These are phyloP conservation scores for Ceratocystis smalleyi DNA, from an alignment of 2,329 filamentous ascomycete genomes.

Conservation along the genomic window DNA sequence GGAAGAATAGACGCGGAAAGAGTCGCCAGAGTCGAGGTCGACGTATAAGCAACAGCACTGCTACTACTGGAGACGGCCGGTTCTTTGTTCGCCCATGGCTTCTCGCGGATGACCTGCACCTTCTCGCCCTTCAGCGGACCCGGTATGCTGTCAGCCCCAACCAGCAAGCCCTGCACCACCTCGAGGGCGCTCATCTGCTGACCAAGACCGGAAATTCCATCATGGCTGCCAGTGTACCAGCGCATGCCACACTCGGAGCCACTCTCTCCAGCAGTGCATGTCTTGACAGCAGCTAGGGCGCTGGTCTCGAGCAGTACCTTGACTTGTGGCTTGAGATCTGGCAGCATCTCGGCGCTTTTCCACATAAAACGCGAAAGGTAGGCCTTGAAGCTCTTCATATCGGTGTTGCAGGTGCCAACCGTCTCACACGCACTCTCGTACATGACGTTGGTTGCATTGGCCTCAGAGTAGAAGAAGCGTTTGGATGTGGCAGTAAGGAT, in stretches of 20 bases:
- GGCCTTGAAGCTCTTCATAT: constrained; percentile 54
- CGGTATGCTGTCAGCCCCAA: constrained; percentile 26
- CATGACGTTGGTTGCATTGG: constrained; percentile 44
- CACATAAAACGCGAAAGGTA: constrained; percentile 51
- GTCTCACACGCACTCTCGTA: constrained; percentile 52
- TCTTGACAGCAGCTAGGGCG: constrained; percentile 38
- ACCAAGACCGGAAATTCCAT: constrained; percentile 40
- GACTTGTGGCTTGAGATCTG: constrained; percentile 35
- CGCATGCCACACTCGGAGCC: constrained; percentile 43
- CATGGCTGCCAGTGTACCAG: constrained; percentile 45
- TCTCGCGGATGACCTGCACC: constrained; percentile 31
- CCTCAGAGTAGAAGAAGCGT: constrained; percentile 38
- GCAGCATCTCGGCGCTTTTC: constrained; percentile 40
- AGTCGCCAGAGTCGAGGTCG: neutral
- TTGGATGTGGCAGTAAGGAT: constrained; percentile 35
- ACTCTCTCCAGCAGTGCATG: constrained; percentile 40
- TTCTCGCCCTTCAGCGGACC: constrained; percentile 34
- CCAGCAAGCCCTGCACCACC: constrained; percentile 43
- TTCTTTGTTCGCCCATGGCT: constrained; percentile 2
- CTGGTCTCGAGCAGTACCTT: constrained; percentile 34
- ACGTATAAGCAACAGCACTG: neutral
- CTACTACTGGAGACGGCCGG: neutral
- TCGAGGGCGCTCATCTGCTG: constrained; percentile 52
- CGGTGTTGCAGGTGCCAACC: constrained; percentile 39
- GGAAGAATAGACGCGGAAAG: neutral